Conservation (phyloP, 2,329 filamentous ascomycete species). For the Epichloe glyceriae region DNA sequence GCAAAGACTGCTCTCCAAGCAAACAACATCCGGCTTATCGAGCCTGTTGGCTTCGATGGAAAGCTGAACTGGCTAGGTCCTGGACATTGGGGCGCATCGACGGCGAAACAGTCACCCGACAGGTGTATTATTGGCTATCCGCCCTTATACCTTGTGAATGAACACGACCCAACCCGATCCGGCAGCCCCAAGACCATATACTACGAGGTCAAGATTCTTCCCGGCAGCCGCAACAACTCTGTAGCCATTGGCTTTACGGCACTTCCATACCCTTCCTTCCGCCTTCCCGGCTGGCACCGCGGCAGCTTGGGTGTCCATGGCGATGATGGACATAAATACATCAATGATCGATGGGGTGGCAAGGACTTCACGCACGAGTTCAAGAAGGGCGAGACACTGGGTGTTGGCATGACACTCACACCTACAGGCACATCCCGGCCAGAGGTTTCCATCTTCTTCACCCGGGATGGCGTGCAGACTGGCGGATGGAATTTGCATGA, state of each 20-base stretch:
- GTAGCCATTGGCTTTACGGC: slow-evolving; percentile 60
- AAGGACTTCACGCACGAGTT: slow-evolving; percentile 55
- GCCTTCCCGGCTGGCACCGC: slow-evolving; percentile 71
- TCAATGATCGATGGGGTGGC: slow-evolving; percentile 65
- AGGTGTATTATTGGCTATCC: slow-evolving; percentile 53
- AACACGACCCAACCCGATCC: slow-evolving; percentile 42
- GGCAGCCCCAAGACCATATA: slow-evolving; percentile 43
- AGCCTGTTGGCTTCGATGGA: slow-evolving; percentile 35
- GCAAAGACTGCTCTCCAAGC: slow-evolving; percentile 33
- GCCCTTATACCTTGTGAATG: slow-evolving; percentile 50
- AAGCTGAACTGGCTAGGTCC: slow-evolving; percentile 29
- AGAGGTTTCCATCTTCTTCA: slow-evolving; percentile 47
- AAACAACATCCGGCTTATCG: slow-evolving; percentile 41
- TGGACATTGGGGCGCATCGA: slow-evolving; percentile 39
- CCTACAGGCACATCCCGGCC: slow-evolving; percentile 18
- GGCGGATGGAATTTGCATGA: slow-evolving; percentile 64
- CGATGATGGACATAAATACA: slow-evolving; percentile 64
- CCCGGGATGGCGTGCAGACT: slow-evolving; percentile 45
- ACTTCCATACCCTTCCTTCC: slow-evolving; percentile 63
- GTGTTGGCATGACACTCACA: slow-evolving; percentile 55
- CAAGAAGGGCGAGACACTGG: slow-evolving; percentile 50
- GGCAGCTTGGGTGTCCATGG: slow-evolving; percentile 64
- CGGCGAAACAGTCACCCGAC: slow-evolving; percentile 37
- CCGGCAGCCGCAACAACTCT: slow-evolving; percentile 31
- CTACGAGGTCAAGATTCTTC: slow-evolving; percentile 53